Evolutionary conservation across 441 rosid genomes (phyloP).

Genomic region (Raphanus hybrid): DNA sequence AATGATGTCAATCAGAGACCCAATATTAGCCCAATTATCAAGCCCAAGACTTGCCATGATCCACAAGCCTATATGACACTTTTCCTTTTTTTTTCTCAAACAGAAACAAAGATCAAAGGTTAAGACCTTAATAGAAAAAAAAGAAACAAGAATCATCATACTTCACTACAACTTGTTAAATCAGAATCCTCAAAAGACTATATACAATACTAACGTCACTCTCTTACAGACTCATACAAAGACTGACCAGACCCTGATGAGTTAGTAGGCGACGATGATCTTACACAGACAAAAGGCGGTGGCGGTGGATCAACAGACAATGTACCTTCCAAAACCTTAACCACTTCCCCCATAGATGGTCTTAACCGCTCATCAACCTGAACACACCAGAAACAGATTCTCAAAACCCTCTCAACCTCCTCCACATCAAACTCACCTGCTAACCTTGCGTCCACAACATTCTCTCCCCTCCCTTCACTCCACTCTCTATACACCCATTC

Average conservation of each 20-base stretch:
- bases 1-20: too few relatives aligned
- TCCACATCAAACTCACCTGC: slow-evolving; percentile 46
- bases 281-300: slow-evolving; percentile 50
- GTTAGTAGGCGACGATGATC: slow-evolving; percentile 35
- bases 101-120: slow-evolving; percentile 25
- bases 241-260: slow-evolving; percentile 45
- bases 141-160: slow-evolving; percentile 28
- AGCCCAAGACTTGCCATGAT: not conserved
- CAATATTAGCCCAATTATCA: not conserved
- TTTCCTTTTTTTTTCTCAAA: slow-evolving; percentile 2
- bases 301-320: slow-evolving; percentile 77
- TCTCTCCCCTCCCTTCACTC: slow-evolving; percentile 56
- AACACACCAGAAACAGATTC: slow-evolving; percentile 84
- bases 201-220: slow-evolving; percentile 34
- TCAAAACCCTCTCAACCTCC: slow-evolving; percentile 66
- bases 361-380: slow-evolving; percentile 67
- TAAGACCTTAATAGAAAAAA: not conserved
- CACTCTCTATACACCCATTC: slow-evolving; percentile 64
- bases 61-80: not conserved
- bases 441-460: slow-evolving; percentile 54
- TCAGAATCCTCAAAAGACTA: slow-evolving; percentile 32
- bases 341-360: slow-evolving; percentile 80
- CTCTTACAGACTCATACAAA: slow-evolving; percentile 26
- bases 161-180: slow-evolving; percentile 34
- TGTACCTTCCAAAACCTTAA: slow-evolving; percentile 79